Conservation (phyloP, 2,329 filamentous ascomycete species). For the Coniochaeta pulveracea region DNA sequence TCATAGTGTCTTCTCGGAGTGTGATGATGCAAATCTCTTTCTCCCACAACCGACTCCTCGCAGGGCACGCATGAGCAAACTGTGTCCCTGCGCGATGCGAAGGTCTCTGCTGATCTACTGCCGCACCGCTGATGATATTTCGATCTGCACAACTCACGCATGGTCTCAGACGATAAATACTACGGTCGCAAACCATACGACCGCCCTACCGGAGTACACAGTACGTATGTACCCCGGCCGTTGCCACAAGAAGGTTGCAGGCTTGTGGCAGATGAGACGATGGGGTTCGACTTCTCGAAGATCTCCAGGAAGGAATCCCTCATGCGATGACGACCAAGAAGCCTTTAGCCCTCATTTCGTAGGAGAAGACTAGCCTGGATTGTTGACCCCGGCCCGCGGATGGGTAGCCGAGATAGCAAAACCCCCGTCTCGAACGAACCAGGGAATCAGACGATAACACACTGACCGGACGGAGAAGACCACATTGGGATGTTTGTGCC, state of each 20-base stretch:
- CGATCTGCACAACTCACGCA: too few relatives aligned
- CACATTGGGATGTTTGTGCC: conserved; percentile 2
- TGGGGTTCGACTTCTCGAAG: conserved; percentile 1
- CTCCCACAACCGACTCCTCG: too few relatives aligned
- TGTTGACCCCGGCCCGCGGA: conserved; percentile 3
- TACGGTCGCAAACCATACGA: too few relatives aligned
- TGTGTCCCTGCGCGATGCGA: too few relatives aligned
- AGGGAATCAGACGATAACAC: neutral
- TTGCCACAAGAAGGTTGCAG: neutral
- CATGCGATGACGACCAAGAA: too few relatives aligned
- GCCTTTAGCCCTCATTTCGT: neutral
- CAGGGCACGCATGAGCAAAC: too few relatives aligned
- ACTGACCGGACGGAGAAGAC: neutral
- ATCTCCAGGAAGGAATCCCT: conserved; percentile 2
- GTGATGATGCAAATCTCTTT: too few relatives aligned
- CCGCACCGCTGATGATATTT: too few relatives aligned
- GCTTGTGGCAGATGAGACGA: neutral
- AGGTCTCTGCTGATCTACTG: too few relatives aligned
- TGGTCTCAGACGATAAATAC: too few relatives aligned
- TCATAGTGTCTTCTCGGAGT: neutral
- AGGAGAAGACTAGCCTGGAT: neutral
- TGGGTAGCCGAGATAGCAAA: conserved; percentile 3
- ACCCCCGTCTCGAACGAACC: neutral
- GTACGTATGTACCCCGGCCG: too few relatives aligned
- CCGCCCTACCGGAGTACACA: too few relatives aligned